phyloP scores from a whole-genome alignment of 495 filamentous ascomycete species.

The Cercophora newfieldiana region DNA sequence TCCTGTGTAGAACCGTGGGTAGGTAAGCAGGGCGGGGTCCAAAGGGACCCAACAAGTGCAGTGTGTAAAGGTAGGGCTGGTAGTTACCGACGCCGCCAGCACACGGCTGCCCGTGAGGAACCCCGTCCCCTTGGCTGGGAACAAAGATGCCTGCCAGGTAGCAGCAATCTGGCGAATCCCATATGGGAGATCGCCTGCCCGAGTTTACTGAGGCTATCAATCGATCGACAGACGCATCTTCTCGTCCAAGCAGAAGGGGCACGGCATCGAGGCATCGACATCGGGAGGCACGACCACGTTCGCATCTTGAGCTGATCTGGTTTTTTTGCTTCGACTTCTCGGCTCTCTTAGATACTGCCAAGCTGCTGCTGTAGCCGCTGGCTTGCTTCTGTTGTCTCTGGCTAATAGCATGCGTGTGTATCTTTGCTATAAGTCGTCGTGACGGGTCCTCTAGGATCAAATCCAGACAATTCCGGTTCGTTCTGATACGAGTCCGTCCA shows the following conservation, averaged over 20 bases:
- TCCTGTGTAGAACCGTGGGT: background rate
- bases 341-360: conserved; percentile 6
- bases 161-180: background rate
- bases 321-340: conserved; percentile 4
- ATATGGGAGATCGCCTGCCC: background rate
- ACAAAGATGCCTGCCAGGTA: background rate
- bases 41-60: background rate
- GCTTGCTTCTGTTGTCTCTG: conserved; percentile 8
- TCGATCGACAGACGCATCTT: background rate
- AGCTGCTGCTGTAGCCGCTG: conserved; percentile 1
- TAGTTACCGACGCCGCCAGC: no score
- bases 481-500: conserved; percentile 6
- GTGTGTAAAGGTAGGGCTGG: background rate
- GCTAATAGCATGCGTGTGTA: conserved; percentile 13
- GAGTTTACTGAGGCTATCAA: no score
- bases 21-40: background rate
- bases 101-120: no score
- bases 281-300: background rate
- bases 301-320: background rate
- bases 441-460: background rate
- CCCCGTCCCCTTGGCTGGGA: background rate
- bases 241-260: background rate
- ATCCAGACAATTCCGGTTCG: conserved; percentile 13
- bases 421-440: conserved; percentile 10
- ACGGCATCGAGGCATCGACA: background rate